phyloP scores from a whole-genome alignment of 2,329 filamentous ascomycete species.

The Penicillium vulpinum region DNA sequence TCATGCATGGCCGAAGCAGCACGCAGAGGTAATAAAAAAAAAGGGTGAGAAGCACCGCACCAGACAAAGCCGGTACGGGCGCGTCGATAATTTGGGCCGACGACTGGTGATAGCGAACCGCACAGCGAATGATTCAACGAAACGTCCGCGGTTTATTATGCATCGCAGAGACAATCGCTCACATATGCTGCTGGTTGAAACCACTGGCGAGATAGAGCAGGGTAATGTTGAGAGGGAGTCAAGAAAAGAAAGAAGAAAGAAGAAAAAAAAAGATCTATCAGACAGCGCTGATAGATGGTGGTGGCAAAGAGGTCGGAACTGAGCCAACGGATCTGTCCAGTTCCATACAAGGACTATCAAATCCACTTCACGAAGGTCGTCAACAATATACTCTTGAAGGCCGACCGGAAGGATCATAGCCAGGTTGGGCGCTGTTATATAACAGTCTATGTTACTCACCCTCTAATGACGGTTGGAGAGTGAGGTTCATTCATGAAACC shows the following conservation, averaged over 20 bases:
- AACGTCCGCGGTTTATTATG: slow-evolving; percentile 38
- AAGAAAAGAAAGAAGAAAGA: slow-evolving; percentile 1
- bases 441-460: slow-evolving; percentile 26
- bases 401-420: slow-evolving; percentile 9
- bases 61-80: slow-evolving; percentile 5
- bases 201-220: slow-evolving; percentile 6
- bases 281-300: slow-evolving; percentile 19
- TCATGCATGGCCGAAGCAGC: slow-evolving; percentile 22
- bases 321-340: slow-evolving; percentile 14
- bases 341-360: slow-evolving; percentile 15
- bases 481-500: slow-evolving; percentile 28
- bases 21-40: not conserved
- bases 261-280: slow-evolving; percentile 12
- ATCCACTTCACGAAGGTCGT: slow-evolving; percentile 21
- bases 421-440: slow-evolving; percentile 17
- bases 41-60: slow-evolving; percentile 12
- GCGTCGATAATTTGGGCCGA: slow-evolving; percentile 20
- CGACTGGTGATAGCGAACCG: not conserved
- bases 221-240: not conserved
- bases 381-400: slow-evolving; percentile 16
- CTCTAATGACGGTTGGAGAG: slow-evolving; percentile 29
- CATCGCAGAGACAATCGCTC: slow-evolving; percentile 32
- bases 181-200: slow-evolving; percentile 9
- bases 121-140: slow-evolving; percentile 10
- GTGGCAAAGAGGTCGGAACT: slow-evolving; percentile 14